Conservation (phyloP, 1,284 basidiomycete species). For the Psilocybe mexicana region DNA sequence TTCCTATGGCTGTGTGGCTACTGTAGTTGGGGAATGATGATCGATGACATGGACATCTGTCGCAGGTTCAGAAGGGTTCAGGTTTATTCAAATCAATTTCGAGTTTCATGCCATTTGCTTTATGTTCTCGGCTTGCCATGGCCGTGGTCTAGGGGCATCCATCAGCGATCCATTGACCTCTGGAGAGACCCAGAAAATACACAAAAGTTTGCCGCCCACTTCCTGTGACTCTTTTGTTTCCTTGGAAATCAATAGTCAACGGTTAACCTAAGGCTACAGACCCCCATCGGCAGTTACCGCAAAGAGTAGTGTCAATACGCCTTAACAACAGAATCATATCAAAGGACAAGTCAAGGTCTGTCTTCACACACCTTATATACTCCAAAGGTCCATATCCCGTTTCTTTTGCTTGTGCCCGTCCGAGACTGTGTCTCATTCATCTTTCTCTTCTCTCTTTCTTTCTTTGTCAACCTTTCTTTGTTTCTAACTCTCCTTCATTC, state of each 20-base stretch:
- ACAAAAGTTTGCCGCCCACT: neutral
- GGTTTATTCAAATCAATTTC: neutral
- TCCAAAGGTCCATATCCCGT: constrained; percentile 24
- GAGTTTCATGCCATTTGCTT: neutral
- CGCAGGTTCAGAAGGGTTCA: neutral
- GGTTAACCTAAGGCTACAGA: neutral
- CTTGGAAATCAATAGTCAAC: constrained; percentile 21
- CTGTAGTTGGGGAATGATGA: constrained; percentile 15
- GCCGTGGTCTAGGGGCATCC: constrained; percentile 9
- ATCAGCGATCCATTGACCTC: constrained; percentile 14
- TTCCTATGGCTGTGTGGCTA: constrained; percentile 13
- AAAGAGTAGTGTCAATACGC: constrained; percentile 2
- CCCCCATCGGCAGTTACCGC: constrained; percentile 19
- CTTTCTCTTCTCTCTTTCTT: constrained; percentile 29
- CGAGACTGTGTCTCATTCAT: constrained; percentile 24
- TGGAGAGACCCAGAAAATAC: constrained; percentile 14
- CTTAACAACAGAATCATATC: constrained; percentile 34
- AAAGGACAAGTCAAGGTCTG: constrained; percentile 13
- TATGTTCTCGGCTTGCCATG: neutral
- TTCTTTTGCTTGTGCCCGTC: constrained; percentile 23
- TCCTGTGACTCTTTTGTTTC: constrained; percentile 14
- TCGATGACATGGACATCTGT: constrained; percentile 9
- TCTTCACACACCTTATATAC: constrained; percentile 22
- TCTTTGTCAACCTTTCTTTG: constrained; percentile 22
- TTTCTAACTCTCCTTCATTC: constrained; percentile 32